These are phyloP conservation scores for Tilletia caries DNA, from an alignment of 1,284 basidiomycete species.

Conservation along the genomic window DNA sequence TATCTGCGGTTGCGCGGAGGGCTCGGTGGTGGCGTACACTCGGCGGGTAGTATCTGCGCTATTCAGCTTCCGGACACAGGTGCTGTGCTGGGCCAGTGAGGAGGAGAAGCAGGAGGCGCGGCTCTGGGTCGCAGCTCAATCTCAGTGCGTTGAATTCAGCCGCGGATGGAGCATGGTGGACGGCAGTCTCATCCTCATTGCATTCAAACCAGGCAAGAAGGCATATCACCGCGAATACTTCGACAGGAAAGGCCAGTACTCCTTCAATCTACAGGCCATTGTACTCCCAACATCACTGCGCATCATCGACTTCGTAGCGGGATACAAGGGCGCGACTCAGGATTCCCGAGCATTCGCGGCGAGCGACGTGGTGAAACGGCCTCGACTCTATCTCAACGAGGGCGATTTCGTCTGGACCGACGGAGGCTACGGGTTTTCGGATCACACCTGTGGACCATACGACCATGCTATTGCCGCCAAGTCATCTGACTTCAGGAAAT, in stretches of 20 bases:
- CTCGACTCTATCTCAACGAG: constrained; percentile 11
- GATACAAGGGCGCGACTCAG: constrained; percentile 3
- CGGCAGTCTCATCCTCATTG: too few relatives aligned
- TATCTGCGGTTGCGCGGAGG: too few relatives aligned
- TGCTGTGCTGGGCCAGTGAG: too few relatives aligned
- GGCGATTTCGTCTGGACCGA: constrained; percentile 17
- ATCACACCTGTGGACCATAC: constrained; percentile 14
- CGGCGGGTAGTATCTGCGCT: too few relatives aligned
- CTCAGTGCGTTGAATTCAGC: too few relatives aligned
- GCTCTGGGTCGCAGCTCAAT: too few relatives aligned
- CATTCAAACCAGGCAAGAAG: constrained; percentile 6
- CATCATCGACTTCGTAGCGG: constrained; percentile 14
- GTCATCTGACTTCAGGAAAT: constrained; percentile 11
- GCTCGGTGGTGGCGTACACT: too few relatives aligned
- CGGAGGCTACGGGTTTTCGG: constrained; percentile 12
- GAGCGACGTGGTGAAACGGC: constrained; percentile 17
- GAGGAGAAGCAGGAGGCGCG: too few relatives aligned
- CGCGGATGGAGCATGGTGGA: too few relatives aligned
- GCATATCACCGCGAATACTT: constrained; percentile 18
- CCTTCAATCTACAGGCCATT: constrained; percentile 11
- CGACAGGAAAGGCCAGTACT: constrained; percentile 7
- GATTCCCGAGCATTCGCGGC: constrained; percentile 13
- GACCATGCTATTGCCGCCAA: constrained; percentile 7
- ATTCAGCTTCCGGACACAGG: too few relatives aligned
- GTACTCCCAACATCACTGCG: constrained; percentile 14